Base-by-base conservation (phyloP, 2,329 filamentous ascomycete species). In the Fusarium vanettenii region DNA sequence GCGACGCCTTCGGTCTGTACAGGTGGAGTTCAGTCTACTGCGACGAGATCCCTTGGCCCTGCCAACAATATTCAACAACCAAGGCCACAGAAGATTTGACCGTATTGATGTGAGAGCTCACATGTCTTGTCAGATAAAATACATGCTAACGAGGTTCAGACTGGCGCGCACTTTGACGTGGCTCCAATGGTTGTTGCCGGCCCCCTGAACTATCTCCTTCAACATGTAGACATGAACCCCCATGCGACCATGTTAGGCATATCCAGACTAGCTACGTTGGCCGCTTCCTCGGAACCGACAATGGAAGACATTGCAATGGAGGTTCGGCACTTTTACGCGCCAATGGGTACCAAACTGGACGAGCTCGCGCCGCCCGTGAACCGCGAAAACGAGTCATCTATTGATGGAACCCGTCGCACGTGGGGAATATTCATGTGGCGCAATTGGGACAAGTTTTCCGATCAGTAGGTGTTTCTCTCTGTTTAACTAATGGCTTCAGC, bases 221-320 rank as follows among this genome's bases (percentile, higher is more conserved):
- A 74, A n/a, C 74, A 80, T 11, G 14, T 63, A 20, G 70, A 77
- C 29, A 68, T 77, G 37, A 81, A 80, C 29, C 79, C 79, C 9
- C 68, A 70, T 25, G 79, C 79, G 13, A 75, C 78, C 1, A 41
- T 80, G 37, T 39, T 81, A 8, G 69, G 70, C 5, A 45, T 77
- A n/a, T 70, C 65, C 4, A 52, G 68, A 14, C n/a, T 64, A 5
- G 69, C 57, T 29, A 18, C 16, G 27, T 66, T 5, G 20, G 29
- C 14, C 3, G n/a, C 18, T 6, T 52, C 11, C 27, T 29, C 66
- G 13, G 29, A 35, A 6, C 39, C 37, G 1, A 25, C 72, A 2
- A n/a, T 22, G 16, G 52, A 66, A 6, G 43, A 63, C 4, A 4
- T 31, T 9, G 29, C 9, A 31, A 31, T 31, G 9, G 29, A 31